phyloP scores from a whole-genome alignment of 495 filamentous ascomycete species.

The Tuber magnatum region DNA sequence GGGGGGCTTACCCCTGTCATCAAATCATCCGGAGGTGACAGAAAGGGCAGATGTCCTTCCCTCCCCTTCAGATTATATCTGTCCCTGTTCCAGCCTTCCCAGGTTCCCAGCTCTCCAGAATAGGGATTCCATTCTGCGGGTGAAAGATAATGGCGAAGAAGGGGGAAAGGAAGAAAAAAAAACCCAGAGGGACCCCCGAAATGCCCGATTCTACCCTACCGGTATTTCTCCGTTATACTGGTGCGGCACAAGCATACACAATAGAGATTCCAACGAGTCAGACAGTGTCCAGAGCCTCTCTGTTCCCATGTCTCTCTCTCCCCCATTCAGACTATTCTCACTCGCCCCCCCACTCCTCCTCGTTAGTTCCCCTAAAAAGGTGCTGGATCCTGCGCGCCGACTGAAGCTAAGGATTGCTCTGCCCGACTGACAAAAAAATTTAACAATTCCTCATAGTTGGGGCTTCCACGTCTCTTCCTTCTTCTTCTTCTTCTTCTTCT shows the following conservation, averaged over 20 bases:
- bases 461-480: conserved; percentile 27
- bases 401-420: conserved; percentile 19
- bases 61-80: conserved; percentile 27
- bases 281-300: conserved; percentile 2
- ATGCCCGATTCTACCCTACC: too few relatives aligned
- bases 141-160: conserved; percentile 1
- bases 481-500: too few relatives aligned
- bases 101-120: conserved; percentile 35
- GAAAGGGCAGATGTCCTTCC: conserved; percentile 14
- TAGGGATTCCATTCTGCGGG: conserved; percentile 18
- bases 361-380: conserved; percentile 24
- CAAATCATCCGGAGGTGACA: conserved; percentile 23
- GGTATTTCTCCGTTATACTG: too few relatives aligned
- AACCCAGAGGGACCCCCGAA: conserved; percentile 20
- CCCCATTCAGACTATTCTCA: conserved; percentile 17
- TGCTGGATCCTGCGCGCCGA: conserved; percentile 18
- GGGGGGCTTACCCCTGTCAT: not conserved
- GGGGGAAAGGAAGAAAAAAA: not conserved
- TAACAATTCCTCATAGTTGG: too few relatives aligned
- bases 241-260: not conserved
- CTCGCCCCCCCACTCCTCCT: not conserved
- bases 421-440: conserved; percentile 24
- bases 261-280: not conserved
- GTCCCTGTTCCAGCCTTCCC: conserved; percentile 25
- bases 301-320: conserved; percentile 34